These are phyloP conservation scores for Clohesyomyces aquaticus DNA, from an alignment of 495 filamentous ascomycete genomes.

Conservation along the genomic window DNA sequence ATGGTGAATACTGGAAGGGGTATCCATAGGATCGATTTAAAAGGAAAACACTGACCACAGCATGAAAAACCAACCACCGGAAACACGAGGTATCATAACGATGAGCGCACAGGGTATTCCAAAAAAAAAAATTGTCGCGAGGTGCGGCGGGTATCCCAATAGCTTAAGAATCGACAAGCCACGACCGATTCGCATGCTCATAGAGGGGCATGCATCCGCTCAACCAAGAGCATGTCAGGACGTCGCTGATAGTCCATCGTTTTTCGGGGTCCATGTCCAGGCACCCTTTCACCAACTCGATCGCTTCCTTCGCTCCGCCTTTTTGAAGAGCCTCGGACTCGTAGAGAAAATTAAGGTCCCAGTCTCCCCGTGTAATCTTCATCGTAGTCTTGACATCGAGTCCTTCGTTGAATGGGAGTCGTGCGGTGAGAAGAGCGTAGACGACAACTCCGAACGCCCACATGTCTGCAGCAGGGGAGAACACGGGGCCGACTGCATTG, in stretches of 20 bases:
- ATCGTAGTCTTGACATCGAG: constrained; percentile 63
- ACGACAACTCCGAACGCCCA: constrained; percentile 75
- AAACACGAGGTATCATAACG: constrained; percentile 16
- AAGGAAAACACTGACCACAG: neutral
- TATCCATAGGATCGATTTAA: neutral
- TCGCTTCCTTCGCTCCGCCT: constrained; percentile 33
- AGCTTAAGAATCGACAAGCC: constrained; percentile 25
- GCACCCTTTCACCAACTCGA: constrained; percentile 49
- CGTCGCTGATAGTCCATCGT: constrained; percentile 46
- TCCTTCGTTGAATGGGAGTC: constrained; percentile 67
- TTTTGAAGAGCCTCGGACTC: constrained; percentile 29
- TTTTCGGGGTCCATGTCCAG: constrained; percentile 46
- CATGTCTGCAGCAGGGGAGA: constrained; percentile 63
- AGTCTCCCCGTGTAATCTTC: constrained; percentile 66
- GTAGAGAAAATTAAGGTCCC: constrained; percentile 58
- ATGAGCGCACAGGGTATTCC: constrained; percentile 25
- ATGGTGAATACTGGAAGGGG: neutral
- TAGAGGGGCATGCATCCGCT: constrained; percentile 40
- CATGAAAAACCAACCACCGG: neutral
- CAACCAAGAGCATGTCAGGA: constrained; percentile 63
- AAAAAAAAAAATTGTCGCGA: constrained; percentile 7
- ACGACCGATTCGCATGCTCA: constrained; percentile 34
- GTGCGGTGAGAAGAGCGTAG: constrained; percentile 66
- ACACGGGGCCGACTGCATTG: constrained; percentile 51
- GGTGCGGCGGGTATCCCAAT: neutral